Evolutionary conservation across 176 grass and related monocot species (phyloP).

Genomic region (Avena sativa): DNA sequence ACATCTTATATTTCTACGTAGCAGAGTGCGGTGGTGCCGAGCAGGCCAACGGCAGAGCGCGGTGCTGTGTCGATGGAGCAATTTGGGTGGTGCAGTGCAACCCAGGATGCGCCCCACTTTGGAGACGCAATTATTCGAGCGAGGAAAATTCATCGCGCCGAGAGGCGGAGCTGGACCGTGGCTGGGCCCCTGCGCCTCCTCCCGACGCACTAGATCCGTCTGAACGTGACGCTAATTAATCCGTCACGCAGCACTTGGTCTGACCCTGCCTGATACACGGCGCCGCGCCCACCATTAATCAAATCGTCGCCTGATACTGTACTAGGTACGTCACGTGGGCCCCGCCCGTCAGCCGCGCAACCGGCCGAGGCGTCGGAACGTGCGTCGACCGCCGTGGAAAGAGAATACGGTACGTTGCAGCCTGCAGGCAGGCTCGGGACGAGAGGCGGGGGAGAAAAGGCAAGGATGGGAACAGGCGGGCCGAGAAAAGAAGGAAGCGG

Average conservation of each 20-base stretch:
- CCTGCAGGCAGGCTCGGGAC: neutral
- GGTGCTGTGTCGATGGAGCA: neutral
- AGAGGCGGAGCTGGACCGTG: no score
- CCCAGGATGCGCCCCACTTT: no score
- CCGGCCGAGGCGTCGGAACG: neutral
- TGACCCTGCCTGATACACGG: no score
- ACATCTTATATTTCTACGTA: no score
- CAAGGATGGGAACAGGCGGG: neutral
- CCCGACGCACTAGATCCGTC: no score
- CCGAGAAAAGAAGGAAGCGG: neutral
- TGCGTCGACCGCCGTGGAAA: slow-evolving; percentile 35
- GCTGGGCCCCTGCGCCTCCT: no score
- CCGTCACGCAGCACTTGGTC: neutral
- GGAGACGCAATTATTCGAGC: no score
- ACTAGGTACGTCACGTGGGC: slow-evolving; percentile 2
- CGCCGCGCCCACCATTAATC: slow-evolving; percentile 21
- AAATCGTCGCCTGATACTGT: no score
- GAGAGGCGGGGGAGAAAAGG: neutral
- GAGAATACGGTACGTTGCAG: neutral
- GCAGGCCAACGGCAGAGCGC: neutral
- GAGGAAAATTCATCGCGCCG: no score
- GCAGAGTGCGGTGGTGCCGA: no score
- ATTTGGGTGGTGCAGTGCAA: neutral
- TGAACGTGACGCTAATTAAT: slow-evolving; percentile 13
- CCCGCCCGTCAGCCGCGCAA: neutral